These are phyloP conservation scores for Peronosclerospora sorghi DNA, from an alignment of 352 stramenopile species.

Conservation along the genomic window DNA sequence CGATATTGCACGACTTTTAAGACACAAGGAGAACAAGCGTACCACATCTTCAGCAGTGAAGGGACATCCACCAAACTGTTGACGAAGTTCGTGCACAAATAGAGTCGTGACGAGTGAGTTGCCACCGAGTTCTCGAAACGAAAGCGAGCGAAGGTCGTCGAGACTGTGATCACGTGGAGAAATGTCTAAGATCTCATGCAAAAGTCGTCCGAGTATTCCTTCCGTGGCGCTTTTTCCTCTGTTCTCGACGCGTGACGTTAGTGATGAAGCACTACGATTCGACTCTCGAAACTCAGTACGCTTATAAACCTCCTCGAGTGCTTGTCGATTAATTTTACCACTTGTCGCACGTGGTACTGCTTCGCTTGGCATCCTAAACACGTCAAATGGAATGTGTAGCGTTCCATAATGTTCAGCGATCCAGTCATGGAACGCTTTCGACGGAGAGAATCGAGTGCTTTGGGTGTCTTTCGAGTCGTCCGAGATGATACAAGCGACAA, in stretches of 20 bases:
- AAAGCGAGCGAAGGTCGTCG: conserved; percentile 2
- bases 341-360: conserved; percentile 17
- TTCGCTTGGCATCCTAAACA: conserved; percentile 7
- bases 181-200: conserved; percentile 10
- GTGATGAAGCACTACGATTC: neutral
- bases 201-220: conserved; percentile 1
- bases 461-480: neutral
- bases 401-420: conserved; percentile 22
- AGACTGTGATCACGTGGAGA: neutral
- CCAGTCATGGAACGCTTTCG: conserved; percentile 15
- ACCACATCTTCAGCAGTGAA: conserved; percentile 17
- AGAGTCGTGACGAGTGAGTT: conserved; percentile 46
- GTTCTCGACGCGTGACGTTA: neutral
- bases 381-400: conserved; percentile 19
- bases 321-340: conserved; percentile 32
- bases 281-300: no score
- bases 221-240: neutral
- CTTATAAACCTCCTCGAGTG: conserved; percentile 11
- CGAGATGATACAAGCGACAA: conserved; percentile 20
- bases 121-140: conserved; percentile 35
- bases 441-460: conserved; percentile 3
- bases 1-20: neutral
- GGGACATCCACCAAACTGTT: conserved; percentile 5
- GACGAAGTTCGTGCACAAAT: conserved; percentile 29
- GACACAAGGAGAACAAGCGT: conserved; percentile 2